These are phyloP conservation scores for Ophiosphaerella korrae DNA, from an alignment of 2,329 filamentous ascomycete species.

Conservation along the genomic window DNA sequence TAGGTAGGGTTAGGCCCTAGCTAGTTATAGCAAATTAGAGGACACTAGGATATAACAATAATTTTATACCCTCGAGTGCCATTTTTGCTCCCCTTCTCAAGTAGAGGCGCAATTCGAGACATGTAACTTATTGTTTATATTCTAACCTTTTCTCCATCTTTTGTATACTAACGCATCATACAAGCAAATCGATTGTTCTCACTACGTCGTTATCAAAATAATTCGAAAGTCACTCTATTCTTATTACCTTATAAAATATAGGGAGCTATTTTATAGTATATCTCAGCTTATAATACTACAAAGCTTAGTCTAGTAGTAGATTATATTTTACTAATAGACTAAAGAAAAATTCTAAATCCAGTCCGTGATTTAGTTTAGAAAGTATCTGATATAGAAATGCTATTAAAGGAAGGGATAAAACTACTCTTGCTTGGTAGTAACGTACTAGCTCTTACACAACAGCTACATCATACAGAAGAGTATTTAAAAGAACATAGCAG, in stretches of 20 bases:
- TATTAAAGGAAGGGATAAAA: slow-evolving; percentile 3
- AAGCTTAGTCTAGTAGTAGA: background rate
- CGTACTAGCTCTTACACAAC: background rate
- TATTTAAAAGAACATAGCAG: slow-evolving; percentile 1
- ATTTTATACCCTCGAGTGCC: background rate
- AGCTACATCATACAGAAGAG: background rate
- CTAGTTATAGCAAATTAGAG: too few relatives aligned
- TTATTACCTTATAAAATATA: background rate
- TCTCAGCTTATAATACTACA: slow-evolving; percentile 4
- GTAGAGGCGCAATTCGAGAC: background rate
- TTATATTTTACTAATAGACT: background rate
- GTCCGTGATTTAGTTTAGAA: slow-evolving; percentile 2
- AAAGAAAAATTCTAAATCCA: background rate
- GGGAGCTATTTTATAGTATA: background rate
- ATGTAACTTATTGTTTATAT: background rate
- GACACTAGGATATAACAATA: too few relatives aligned
- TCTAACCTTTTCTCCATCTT: too few relatives aligned
- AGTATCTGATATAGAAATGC: background rate
- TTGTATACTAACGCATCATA: background rate
- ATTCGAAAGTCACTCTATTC: background rate
- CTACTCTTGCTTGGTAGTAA: background rate
- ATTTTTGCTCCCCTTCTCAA: background rate
- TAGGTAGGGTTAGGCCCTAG: background rate
- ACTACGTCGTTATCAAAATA: background rate
- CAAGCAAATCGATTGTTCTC: background rate